Conservation (phyloP, 2,329 filamentous ascomycete genomes). For the Stachybotrys elegans region DNA sequence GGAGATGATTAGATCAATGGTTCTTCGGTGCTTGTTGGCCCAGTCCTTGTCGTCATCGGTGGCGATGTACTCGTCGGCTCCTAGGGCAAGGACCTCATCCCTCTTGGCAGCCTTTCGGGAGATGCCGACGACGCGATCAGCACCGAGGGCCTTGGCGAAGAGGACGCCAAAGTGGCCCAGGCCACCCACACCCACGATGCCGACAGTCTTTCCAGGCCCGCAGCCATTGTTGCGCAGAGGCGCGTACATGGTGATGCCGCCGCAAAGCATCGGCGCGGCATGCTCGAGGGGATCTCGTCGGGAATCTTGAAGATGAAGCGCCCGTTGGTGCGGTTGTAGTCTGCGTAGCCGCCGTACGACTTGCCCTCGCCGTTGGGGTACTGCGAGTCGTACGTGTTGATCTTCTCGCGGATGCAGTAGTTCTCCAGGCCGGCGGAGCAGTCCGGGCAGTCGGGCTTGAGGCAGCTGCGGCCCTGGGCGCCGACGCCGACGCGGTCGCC, state of each 20-base stretch:
- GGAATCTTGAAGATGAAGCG: conserved; percentile 42
- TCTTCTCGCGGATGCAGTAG: conserved; percentile 29
- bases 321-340: conserved; percentile 18
- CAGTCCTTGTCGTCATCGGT: conserved; percentile 42
- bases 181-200: conserved; percentile 60
- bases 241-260: conserved; percentile 60
- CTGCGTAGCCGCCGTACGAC: conserved; percentile 37
- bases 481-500: conserved; percentile 61
- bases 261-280: conserved; percentile 60
- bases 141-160: conserved; percentile 60
- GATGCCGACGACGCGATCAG: conserved; percentile 52
- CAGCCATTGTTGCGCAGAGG: conserved; percentile 56
- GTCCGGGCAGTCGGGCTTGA: conserved; percentile 30
- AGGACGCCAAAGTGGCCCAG: conserved; percentile 61
- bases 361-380: conserved; percentile 40
- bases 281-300: conserved; percentile 28
- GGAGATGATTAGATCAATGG: conserved; percentile 50
- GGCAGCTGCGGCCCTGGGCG: conserved; percentile 51
- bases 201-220: conserved; percentile 60
- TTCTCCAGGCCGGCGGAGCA: conserved; percentile 33
- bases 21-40: conserved; percentile 41
- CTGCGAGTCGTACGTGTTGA: conserved; percentile 45
- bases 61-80: conserved; percentile 41
- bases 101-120: conserved; percentile 45
- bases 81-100: conserved; percentile 47